A percentile compares a stretch with the other conserved stretches of the same genome.
Evolutionary conservation across 495 filamentous ascomycete genomes (phyloP).

Genomic region (Aspergillus incahuasiensis): DNA sequence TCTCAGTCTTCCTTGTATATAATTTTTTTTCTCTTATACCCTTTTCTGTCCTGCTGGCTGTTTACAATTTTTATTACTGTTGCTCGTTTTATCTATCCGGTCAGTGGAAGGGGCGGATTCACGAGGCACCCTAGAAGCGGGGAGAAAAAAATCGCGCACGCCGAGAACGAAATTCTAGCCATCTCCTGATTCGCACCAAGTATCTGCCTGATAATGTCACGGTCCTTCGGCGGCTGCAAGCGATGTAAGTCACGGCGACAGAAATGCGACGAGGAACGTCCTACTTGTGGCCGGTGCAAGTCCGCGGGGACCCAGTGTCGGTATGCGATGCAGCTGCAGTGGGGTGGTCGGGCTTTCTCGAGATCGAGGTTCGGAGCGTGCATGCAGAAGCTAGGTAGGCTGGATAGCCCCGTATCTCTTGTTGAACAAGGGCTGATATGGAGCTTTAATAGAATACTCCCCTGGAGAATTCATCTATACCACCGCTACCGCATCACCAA

Average conservation of each 20-base stretch:
- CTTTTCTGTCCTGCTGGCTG: background rate
- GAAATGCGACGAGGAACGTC: conserved; percentile 43
- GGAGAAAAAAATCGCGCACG: conserved; percentile 11
- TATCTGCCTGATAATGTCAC: conserved; percentile 40
- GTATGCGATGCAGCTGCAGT: conserved; percentile 27
- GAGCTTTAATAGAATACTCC: conserved; percentile 35
- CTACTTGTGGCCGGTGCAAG: conserved; percentile 35
- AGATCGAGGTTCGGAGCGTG: conserved; percentile 45
- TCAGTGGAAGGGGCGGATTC: background rate
- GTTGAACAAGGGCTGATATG: too few species aligned
- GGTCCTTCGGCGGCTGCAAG: conserved; percentile 43
- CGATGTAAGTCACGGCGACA: conserved; percentile 45
- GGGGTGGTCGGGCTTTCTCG: conserved; percentile 34
- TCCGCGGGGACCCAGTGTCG: conserved; percentile 18
- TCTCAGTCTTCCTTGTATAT: background rate
- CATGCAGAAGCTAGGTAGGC: conserved; percentile 43
- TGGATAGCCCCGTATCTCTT: too few species aligned
- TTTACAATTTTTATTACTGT: background rate
- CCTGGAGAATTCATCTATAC: conserved; percentile 47
- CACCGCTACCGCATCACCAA: conserved; percentile 20
- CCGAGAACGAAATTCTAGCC: background rate
- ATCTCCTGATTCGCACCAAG: background rate
- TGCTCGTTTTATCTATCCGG: background rate
- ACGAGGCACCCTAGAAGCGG: conserved; percentile 6
- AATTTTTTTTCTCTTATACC: background rate